phyloP scores from a whole-genome alignment of 495 filamentous ascomycete genomes.

The Choiromyces venosus region DNA sequence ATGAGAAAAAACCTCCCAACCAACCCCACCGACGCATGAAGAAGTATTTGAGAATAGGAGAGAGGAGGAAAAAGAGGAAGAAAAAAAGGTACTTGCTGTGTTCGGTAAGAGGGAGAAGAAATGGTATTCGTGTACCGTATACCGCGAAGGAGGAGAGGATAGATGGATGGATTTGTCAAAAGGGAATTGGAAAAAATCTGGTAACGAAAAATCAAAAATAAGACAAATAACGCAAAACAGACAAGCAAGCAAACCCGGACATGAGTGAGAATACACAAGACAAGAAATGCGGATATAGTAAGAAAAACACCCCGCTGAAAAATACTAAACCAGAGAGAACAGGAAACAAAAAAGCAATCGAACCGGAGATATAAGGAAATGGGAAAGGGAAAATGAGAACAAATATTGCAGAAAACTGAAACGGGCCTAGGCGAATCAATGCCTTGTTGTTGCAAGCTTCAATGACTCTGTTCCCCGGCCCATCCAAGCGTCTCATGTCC shows the following conservation, averaged over 20 bases:
- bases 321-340: neutral
- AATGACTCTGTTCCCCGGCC: neutral
- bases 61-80: neutral
- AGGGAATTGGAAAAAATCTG: neutral
- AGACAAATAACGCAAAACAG: neutral
- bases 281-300: slow-evolving; percentile 3
- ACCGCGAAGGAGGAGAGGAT: neutral
- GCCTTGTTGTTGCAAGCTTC: neutral
- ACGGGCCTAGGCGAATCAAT: neutral
- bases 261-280: neutral
- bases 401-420: neutral
- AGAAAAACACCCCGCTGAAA: neutral
- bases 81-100: neutral
- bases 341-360: neutral
- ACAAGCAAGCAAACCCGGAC: neutral
- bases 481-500: neutral
- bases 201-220: neutral
- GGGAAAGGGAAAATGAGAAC: neutral
- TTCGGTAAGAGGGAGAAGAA: neutral
- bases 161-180: neutral
- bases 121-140: neutral
- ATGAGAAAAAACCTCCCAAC: neutral
- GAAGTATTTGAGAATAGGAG: neutral
- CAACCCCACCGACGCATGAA: neutral
- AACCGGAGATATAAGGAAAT: neutral